Evolutionary conservation across 768 basidiomycete species (phyloP).

Genomic region (Paxillus involutus): DNA sequence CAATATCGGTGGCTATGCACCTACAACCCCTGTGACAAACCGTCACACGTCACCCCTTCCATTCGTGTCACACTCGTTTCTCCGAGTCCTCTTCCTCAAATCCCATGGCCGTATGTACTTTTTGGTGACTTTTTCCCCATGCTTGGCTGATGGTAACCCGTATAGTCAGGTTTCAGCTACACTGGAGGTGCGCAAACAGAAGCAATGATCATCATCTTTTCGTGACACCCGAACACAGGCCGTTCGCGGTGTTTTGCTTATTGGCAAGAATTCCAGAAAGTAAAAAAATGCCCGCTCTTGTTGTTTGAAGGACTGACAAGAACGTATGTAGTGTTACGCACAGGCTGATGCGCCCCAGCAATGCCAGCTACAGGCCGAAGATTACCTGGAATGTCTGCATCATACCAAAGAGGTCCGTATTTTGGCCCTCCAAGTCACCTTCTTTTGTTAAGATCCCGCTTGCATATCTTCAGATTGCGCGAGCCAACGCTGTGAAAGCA

Average conservation of each 20-base stretch:
- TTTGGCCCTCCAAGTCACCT: not conserved
- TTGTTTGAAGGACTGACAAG: slow-evolving; percentile 8
- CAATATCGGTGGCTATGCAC: slow-evolving; percentile 20
- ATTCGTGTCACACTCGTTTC: slow-evolving; percentile 16
- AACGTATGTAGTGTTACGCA: slow-evolving; percentile 71
- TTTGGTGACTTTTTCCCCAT: not conserved
- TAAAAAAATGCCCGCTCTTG: slow-evolving; percentile 19
- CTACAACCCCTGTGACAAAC: slow-evolving; percentile 5
- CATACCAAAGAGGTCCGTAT: slow-evolving; percentile 78
- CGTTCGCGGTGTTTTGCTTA: slow-evolving; percentile 84
- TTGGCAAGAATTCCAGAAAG: slow-evolving; percentile 90
- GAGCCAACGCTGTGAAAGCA: slow-evolving; percentile 69
- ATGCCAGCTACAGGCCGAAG: slow-evolving; percentile 72
- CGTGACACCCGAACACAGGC: slow-evolving; percentile 43
- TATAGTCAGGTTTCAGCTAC: slow-evolving; percentile 66
- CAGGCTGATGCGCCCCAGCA: slow-evolving; percentile 70
- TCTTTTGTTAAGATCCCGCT: not conserved
- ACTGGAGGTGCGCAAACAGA: slow-evolving; percentile 50
- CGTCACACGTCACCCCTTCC: slow-evolving; percentile 8
- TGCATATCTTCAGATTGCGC: slow-evolving; percentile 44
- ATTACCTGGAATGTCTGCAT: slow-evolving; percentile 92
- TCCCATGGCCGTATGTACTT: slow-evolving; percentile 39
- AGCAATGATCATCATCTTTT: not conserved
- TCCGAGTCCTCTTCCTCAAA: slow-evolving; percentile 7
- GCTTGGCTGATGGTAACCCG: slow-evolving; percentile 11